These are phyloP conservation scores for Pseudocercospora musae DNA, from an alignment of 2,329 filamentous ascomycete genomes.

Conservation along the genomic window DNA sequence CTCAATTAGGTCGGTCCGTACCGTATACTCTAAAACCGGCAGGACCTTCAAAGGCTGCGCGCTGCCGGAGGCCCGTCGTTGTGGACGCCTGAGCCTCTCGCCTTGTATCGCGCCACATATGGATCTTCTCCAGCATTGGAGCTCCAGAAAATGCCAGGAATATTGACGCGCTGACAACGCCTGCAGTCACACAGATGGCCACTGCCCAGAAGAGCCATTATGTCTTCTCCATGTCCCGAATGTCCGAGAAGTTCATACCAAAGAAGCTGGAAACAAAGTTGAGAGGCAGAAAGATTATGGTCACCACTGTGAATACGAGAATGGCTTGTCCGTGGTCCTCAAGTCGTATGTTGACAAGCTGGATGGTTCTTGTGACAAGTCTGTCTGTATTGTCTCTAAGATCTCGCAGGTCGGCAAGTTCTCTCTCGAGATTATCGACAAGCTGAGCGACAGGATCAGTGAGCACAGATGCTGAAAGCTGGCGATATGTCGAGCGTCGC, in stretches of 20 bases:
- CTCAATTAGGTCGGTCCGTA: no score
- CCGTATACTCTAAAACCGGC: constrained; percentile 15
- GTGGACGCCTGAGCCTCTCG: constrained; percentile 16
- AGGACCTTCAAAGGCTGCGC: constrained; percentile 1
- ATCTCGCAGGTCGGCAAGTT: constrained; percentile 41
- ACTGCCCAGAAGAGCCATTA: constrained; percentile 43
- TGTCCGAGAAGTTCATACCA: constrained; percentile 44
- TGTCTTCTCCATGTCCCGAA: constrained; percentile 39
- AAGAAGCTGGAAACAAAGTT: constrained; percentile 45
- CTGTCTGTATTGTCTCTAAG: constrained; percentile 44
- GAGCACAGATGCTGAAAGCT: constrained; percentile 38
- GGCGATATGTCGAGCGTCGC: constrained; percentile 37
- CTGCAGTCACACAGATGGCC: constrained; percentile 38
- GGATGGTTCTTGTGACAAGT: constrained; percentile 43
- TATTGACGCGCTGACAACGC: constrained; percentile 37
- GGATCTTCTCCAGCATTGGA: constrained; percentile 36
- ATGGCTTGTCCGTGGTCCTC: constrained; percentile 47
- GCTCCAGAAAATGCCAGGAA: constrained; percentile 44
- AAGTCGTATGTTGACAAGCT: constrained; percentile 45
- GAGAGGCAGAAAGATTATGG: constrained; percentile 44
- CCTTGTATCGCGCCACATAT: constrained; percentile 33
- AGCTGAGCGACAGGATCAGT: constrained; percentile 40
- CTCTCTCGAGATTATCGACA: constrained; percentile 41
- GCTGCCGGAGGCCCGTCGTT: constrained; percentile 16
- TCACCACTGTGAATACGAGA: constrained; percentile 45